Base-by-base conservation (phyloP, 441 rosid species). In the Euphorbia schlechtendalii region DNA sequence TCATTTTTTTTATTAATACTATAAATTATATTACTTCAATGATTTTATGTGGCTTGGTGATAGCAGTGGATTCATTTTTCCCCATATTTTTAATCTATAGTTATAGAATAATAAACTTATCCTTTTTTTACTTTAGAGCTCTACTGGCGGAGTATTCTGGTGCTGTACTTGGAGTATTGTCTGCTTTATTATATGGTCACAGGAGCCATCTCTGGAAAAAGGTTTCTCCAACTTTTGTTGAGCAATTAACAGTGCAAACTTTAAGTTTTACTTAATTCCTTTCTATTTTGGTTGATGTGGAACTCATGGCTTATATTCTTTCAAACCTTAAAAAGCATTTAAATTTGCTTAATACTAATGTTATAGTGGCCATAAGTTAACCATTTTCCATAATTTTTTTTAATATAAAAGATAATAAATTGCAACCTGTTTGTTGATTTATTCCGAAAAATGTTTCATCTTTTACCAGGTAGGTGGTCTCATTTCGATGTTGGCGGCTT, bases 111-210 rank as follows among this genome's bases (percentile, higher is more conserved):
- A 4, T 4, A 27, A n/a, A 54, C 17, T 65, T 46, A 25, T 9
- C 60, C 8, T 41, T 41, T 14, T n/a, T n/a, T n/a, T n/a, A n/a
- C 55, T 69, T 57, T 68, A 93, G 99, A 74, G 86, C 92, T 72
- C 81, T 93, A 75, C 70, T 93, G 84, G 86, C 87, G 32, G 99
- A 93, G 84, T 93, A 93, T 81, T 90, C 99, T 64, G 99, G 99
- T 63, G 97, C 99, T 70, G 82, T 87, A 68, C 99, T 93, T 74
- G 99, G 97, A 71, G 99, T 90, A 52, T 80, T 93, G 66, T 93
- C 99, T 70, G 99, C 91, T 18, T 86, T 82, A 59, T 76, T 93
- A 46, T 90, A 86, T 80, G 93, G 99, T 52, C 83, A 83, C 62
- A 81, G 76, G 74, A 85, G 84, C 64, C 84, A 81, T 59, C 70